Evolutionary conservation across 1,284 basidiomycete genomes (phyloP), one percentile per base, ranked within the genome.

Genomic region (Ceraceosorus guamensis): DNA sequence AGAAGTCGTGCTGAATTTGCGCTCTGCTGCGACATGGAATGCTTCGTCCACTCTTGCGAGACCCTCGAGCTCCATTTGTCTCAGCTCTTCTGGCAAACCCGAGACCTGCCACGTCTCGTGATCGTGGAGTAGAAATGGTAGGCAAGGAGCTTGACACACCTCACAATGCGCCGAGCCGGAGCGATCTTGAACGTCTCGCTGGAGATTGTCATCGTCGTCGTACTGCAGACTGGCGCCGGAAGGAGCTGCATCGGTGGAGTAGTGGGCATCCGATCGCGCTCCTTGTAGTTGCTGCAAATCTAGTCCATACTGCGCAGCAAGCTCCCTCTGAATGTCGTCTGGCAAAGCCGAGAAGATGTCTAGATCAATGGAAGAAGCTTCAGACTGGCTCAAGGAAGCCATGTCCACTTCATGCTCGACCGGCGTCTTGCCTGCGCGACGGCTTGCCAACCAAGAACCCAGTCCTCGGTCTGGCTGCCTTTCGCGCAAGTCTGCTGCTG

Each of bases 101-200:
- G 51, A 35, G 14, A 48, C 6, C 14, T 66, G 68, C 50, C 62
- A 70, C 16, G 52, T 32, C 6, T 62, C 66, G 44, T 71, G 67
- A 48, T 71, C 69, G 56, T 71, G 69, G 59, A 69, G 69, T 48
- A 71, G 63, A 63, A 63, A 71, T 0, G 65, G 53, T 31, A 52
- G 45, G 24, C 24, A 24, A 24, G 24, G 2, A 24, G 24, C 24
- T 24, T 3, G 24, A 24, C 24, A 24, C 24, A 24, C 24, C 24
- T 24, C 24, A 24, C 24, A 24, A 24, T 24, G 24, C 24, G 24
- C 24, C 24, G 24, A 24, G 24, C 24, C 24, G 24, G 24, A 24
- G 24, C 24, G 24, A 24, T 24, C 24, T 24, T 24, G 24, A 24
- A 24, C 24, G 24, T 24, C 24, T 1, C 24, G 24, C 24, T 24